Evolutionary conservation across 352 stramenopile genomes (phyloP).

Genomic region (Thalassiosira ordinaria): DNA sequence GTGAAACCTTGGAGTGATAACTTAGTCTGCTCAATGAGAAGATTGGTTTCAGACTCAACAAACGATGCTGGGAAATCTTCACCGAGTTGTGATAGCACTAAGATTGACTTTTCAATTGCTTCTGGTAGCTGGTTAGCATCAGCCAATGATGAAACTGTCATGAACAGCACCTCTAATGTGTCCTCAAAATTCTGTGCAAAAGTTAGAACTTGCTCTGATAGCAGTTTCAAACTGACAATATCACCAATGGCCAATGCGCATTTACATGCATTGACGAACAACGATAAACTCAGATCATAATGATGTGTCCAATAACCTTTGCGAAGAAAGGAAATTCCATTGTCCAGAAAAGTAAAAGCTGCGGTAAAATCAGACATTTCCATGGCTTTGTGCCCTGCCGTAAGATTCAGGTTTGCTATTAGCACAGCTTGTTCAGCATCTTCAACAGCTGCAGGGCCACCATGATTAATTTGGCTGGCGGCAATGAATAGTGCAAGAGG

Average conservation of each 20-base stretch:
- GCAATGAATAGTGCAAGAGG: slow-evolving; percentile 16
- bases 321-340: slow-evolving; percentile 29
- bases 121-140: slow-evolving; percentile 9
- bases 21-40: slow-evolving; percentile 19
- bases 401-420: slow-evolving; percentile 39
- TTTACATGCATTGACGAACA: slow-evolving; percentile 27
- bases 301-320: slow-evolving; percentile 34
- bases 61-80: slow-evolving; percentile 14
- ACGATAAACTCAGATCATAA: slow-evolving; percentile 36
- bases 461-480: slow-evolving; percentile 47
- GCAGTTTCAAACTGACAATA: background rate
- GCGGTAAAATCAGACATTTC: slow-evolving; percentile 36
- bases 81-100: slow-evolving; percentile 27
- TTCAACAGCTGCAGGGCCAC: slow-evolving; percentile 7
- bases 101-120: slow-evolving; percentile 11
- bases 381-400: slow-evolving; percentile 34
- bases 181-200: slow-evolving; percentile 30
- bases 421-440: background rate
- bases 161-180: slow-evolving; percentile 11
- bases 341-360: slow-evolving; percentile 39
- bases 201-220: slow-evolving; percentile 28
- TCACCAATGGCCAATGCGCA: slow-evolving; percentile 23
- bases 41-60: slow-evolving; percentile 3
- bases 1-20: slow-evolving; percentile 6
- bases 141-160: slow-evolving; percentile 1